Percentiles rank a stretch among this genome's conserved stretches.
Evolutionary conservation across 768 basidiomycete genomes (phyloP).

Genomic region (Rhizopogon salebrosus): DNA sequence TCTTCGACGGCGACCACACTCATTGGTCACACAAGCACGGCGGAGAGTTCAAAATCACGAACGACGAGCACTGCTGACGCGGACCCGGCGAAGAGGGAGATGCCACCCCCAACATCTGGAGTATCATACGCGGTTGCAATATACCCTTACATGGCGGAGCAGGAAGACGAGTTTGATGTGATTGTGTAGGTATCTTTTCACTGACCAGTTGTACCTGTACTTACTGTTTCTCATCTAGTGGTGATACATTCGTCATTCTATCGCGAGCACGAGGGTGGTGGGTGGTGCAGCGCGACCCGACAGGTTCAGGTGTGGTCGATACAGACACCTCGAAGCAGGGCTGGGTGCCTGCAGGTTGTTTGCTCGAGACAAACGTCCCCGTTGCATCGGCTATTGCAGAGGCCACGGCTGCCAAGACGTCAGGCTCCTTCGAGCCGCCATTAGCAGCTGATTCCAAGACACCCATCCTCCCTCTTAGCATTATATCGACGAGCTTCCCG

Average conservation of each 20-base stretch:
- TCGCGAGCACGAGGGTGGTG: conserved; percentile 98
- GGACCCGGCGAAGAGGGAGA: conserved; percentile 35
- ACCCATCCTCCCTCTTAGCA: conserved; percentile 84
- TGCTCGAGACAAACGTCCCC: conserved; percentile 89
- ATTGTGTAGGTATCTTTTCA: conserved; percentile 63
- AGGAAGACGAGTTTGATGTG: conserved; percentile 98
- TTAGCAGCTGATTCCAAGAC: conserved; percentile 40
- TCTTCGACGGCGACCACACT: conserved; percentile 27
- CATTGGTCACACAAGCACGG: conserved; percentile 25
- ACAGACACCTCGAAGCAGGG: conserved; percentile 79
- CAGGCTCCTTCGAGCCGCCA: conserved; percentile 38
- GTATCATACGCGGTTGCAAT: conserved; percentile 96
- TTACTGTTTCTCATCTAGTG: conserved; percentile 38
- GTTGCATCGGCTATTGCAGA: conserved; percentile 85
- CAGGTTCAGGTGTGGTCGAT: conserved; percentile 74
- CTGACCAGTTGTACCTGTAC: neutral
- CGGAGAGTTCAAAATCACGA: conserved; percentile 17
- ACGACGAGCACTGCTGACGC: conserved; percentile 22
- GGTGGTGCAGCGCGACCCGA: conserved; percentile 94
- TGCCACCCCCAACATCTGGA: conserved; percentile 40
- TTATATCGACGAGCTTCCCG: conserved; percentile 96
- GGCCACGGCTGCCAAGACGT: conserved; percentile 56
- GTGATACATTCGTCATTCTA: conserved; percentile 90
- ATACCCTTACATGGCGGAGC: conserved; percentile 97
- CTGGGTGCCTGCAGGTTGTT: conserved; percentile 97